A percentile compares a stretch with the other conserved stretches of the same genome.
phyloP scores from a whole-genome alignment of 495 filamentous ascomycete genomes.

The Tuber calosporum region DNA sequence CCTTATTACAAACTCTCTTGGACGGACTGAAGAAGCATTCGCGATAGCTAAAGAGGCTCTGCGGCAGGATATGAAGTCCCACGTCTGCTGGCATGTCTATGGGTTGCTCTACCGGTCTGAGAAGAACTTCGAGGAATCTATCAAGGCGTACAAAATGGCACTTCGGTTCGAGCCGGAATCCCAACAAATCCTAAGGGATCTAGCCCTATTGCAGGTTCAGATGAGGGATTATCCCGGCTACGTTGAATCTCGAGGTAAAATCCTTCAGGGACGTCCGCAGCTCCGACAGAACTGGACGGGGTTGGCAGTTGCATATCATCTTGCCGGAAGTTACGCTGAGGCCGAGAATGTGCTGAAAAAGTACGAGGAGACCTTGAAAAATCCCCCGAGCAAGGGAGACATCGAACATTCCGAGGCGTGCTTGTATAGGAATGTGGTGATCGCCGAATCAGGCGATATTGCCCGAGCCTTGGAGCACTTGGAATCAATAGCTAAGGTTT shows the following conservation, averaged over 20 bases:
- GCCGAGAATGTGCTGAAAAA: slow-evolving; percentile 86
- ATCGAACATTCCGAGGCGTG: slow-evolving; percentile 92
- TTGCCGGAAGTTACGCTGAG: slow-evolving; percentile 71
- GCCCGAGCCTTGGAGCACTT: slow-evolving; percentile 81
- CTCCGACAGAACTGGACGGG: slow-evolving; percentile 92
- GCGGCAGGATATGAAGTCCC: slow-evolving; percentile 92
- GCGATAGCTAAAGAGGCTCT: slow-evolving; percentile 83
- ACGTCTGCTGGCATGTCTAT: slow-evolving; percentile 99
- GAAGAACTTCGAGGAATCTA: slow-evolving; percentile 97
- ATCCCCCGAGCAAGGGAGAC: slow-evolving; percentile 64
- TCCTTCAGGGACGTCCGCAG: slow-evolving; percentile 73
- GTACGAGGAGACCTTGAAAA: slow-evolving; percentile 86
- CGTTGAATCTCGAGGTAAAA: slow-evolving; percentile 71
- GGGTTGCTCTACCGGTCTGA: slow-evolving; percentile 84
- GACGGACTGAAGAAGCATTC: slow-evolving; percentile 88
- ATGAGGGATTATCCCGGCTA: slow-evolving; percentile 95
- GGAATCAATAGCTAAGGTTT: slow-evolving; percentile 64
- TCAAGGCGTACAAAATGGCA: slow-evolving; percentile 96
- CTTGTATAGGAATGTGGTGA: slow-evolving; percentile 92
- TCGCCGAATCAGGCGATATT: slow-evolving; percentile 74
- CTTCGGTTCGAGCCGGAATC: slow-evolving; percentile 87
- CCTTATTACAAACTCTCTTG: slow-evolving; percentile 84
- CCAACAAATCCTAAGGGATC: slow-evolving; percentile 83
- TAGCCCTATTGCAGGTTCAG: slow-evolving; percentile 88
- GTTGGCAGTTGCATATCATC: slow-evolving; percentile 82